A percentile compares a stretch with the other conserved stretches of the same genome.
Evolutionary conservation across 352 stramenopile genomes (phyloP).

Genomic region (Thraustochytrium sp.): DNA sequence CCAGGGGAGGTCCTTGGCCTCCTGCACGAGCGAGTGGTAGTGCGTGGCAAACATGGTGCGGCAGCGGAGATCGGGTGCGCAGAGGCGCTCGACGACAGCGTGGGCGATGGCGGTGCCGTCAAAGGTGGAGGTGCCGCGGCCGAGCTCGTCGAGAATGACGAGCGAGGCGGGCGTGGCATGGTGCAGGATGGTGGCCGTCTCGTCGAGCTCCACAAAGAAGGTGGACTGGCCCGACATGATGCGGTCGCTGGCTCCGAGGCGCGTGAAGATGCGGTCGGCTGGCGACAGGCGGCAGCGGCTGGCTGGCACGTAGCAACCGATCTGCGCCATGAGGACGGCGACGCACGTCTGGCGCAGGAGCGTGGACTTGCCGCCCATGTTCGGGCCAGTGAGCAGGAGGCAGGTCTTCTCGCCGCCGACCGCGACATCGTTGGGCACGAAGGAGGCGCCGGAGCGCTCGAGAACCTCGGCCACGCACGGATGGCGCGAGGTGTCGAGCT

Average conservation of each 20-base stretch:
- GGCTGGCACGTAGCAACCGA: constrained; percentile 97
- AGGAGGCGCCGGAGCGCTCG: neutral
- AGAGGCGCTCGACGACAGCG: constrained; percentile 63
- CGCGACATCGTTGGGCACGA: constrained; percentile 39
- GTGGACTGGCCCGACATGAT: constrained; percentile 97
- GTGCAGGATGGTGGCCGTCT: constrained; percentile 95
- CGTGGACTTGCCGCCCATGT: constrained; percentile 98
- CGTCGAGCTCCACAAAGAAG: constrained; percentile 97
- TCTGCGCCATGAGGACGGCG: constrained; percentile 93
- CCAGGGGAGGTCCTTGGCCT: constrained; percentile 48
- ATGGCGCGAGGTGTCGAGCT: constrained; percentile 76
- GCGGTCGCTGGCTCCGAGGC: constrained; percentile 86
- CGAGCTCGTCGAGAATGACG: constrained; percentile 97
- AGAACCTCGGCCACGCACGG: constrained; percentile 37
- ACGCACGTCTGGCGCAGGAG: constrained; percentile 96
- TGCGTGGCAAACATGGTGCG: constrained; percentile 97
- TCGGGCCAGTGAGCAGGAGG: constrained; percentile 91
- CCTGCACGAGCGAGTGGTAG: constrained; percentile 68
- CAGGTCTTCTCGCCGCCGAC: constrained; percentile 42
- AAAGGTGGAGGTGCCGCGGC: constrained; percentile 95
- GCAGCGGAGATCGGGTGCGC: constrained; percentile 52
- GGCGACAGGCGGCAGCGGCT: constrained; percentile 77
- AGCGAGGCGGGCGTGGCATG: constrained; percentile 88
- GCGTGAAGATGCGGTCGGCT: constrained; percentile 97
- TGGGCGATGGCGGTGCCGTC: constrained; percentile 96